These are phyloP conservation scores for Cadophora gregata DNA, from an alignment of 2,329 filamentous ascomycete genomes.

Conservation along the genomic window DNA sequence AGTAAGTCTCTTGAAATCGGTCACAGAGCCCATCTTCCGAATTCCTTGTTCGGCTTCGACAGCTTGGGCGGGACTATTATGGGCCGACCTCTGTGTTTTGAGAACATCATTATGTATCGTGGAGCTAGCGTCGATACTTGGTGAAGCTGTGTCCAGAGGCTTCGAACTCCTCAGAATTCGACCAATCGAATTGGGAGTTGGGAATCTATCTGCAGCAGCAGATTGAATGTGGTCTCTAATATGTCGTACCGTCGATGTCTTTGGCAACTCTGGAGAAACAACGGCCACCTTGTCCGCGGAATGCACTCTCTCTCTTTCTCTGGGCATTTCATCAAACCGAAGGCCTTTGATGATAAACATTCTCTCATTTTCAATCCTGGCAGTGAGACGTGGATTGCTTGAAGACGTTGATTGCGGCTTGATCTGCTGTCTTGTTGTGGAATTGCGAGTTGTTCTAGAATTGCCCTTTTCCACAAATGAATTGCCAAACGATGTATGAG, in stretches of 20 bases:
- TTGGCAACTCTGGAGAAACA: neutral
- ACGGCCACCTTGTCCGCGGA: neutral
- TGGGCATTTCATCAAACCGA: neutral
- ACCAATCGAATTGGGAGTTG: neutral
- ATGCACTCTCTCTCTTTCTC: neutral
- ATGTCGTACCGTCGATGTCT: neutral
- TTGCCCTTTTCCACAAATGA: neutral
- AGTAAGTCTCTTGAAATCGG: neutral
- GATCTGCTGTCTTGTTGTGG: neutral
- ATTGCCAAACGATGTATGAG: constrained; percentile 4
- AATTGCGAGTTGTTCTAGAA: constrained; percentile 11
- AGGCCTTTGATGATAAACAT: constrained; percentile 15
- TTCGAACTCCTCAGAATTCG: constrained; percentile 4
- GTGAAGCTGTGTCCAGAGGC: neutral
- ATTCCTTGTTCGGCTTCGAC: neutral
- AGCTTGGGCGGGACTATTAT: neutral
- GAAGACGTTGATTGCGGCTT: neutral
- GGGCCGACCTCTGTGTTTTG: neutral
- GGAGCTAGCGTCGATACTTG: neutral
- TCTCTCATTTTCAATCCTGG: neutral
- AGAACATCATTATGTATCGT: neutral
- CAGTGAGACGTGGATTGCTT: constrained; percentile 5
- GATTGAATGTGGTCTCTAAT: neutral
- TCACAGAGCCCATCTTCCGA: neutral
- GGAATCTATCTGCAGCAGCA: neutral